These are phyloP conservation scores for Saturnispora sekii DNA, from an alignment of 805 yeast species.

Conservation along the genomic window DNA sequence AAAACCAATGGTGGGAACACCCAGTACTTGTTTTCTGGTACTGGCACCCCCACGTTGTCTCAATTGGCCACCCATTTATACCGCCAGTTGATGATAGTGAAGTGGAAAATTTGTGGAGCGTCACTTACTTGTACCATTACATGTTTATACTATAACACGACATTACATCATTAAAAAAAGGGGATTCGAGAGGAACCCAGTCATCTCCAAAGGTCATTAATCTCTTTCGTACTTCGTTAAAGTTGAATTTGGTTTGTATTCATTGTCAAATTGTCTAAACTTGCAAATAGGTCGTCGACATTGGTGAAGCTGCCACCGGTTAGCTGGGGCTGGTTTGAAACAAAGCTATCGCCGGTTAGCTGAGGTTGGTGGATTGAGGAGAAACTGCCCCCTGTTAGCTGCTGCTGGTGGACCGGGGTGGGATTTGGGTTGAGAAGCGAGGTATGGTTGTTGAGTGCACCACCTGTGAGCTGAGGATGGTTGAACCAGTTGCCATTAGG, in stretches of 20 bases:
- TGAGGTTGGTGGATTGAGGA: conserved; percentile 1
- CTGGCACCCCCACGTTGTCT: neutral
- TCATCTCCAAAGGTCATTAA: neutral
- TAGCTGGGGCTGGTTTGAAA: conserved; percentile 6
- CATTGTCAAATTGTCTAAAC: conserved; percentile 7
- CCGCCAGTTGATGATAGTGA: no score
- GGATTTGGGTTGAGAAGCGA: neutral
- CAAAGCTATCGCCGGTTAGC: conserved; percentile 2
- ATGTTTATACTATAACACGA: neutral
- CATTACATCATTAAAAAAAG: neutral
- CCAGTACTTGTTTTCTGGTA: neutral
- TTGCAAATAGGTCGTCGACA: conserved; percentile 8
- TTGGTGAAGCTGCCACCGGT: conserved; percentile 9
- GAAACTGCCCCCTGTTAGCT: conserved; percentile 3
- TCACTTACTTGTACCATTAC: no score
- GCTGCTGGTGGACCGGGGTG: neutral
- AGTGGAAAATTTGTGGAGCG: no score
- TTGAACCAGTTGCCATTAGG: conserved; percentile 14
- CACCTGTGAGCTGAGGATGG: conserved; percentile 23
- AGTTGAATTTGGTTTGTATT: conserved; percentile 8
- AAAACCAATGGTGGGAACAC: no score
- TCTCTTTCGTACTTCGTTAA: neutral
- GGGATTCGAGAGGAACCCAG: neutral
- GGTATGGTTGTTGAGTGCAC: conserved; percentile 4
- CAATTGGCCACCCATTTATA: neutral